Conservation (phyloP, 306 rosid genomes). For the Hylodesmum podocarpum region DNA sequence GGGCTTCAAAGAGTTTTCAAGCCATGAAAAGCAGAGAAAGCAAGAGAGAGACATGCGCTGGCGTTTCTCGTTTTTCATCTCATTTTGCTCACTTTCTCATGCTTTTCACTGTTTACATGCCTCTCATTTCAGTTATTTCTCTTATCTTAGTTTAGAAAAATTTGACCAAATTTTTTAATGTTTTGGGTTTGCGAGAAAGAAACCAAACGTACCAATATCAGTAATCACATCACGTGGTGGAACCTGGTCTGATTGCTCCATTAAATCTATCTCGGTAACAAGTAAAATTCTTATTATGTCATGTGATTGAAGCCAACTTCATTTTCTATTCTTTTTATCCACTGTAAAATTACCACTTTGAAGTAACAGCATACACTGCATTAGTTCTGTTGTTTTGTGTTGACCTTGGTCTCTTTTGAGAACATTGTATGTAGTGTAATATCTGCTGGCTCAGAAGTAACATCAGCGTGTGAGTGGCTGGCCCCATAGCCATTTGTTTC, state of each 20-base stretch:
- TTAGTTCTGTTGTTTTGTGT: not conserved
- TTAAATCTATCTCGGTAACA: conserved; percentile 29
- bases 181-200: conserved; percentile 28
- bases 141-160: not conserved
- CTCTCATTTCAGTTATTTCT: not conserved
- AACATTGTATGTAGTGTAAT: not conserved
- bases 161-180: conserved; percentile 1
- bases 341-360: not conserved
- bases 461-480: conserved; percentile 27
- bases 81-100: conserved; percentile 32
- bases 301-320: conserved; percentile 10
- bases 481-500: conserved; percentile 8
- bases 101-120: conserved; percentile 31
- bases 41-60: conserved; percentile 41
- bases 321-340: not conserved
- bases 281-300: not conserved
- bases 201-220: not conserved
- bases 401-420: conserved; percentile 9
- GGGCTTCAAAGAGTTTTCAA: conserved; percentile 24
- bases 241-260: conserved; percentile 24
- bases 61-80: conserved; percentile 41
- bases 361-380: not conserved
- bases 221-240: conserved; percentile 38
- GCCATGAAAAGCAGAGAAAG: conserved; percentile 79
- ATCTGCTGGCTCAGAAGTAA: conserved; percentile 2